Evolutionary conservation across 305 asterid species (phyloP).

Genomic region (Fraxinus angustifolia): DNA sequence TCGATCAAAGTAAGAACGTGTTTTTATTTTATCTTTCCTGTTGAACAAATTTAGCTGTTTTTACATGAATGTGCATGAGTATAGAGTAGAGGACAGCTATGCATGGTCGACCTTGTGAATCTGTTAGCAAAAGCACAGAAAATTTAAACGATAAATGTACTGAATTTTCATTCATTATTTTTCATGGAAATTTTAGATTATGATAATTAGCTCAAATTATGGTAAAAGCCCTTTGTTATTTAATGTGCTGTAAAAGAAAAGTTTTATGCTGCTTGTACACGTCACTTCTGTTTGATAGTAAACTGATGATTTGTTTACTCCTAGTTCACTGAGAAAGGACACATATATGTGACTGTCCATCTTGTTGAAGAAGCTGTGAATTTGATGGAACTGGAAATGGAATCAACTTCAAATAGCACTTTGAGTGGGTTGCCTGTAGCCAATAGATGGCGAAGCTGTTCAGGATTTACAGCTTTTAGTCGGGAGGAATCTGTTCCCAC

Average conservation of each 20-base stretch:
- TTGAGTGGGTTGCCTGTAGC: constrained; percentile 82
- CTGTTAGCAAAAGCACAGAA: not conserved
- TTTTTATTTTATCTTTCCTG: not conserved
- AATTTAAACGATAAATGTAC: not conserved
- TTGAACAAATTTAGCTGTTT: not conserved
- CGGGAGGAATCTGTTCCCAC: constrained; percentile 45
- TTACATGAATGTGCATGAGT: not conserved
- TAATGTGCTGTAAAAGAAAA: not conserved
- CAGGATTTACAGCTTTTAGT: constrained; percentile 43
- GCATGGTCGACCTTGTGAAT: not conserved
- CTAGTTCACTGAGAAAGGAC: constrained; percentile 96
- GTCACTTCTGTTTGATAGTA: not conserved
- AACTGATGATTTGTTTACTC: constrained; percentile 13
- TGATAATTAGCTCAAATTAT: not conserved
- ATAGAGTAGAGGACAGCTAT: not conserved
- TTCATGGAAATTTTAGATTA: not conserved
- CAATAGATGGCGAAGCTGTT: constrained; percentile 71
- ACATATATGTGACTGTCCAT: constrained; percentile 78
- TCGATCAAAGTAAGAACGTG: constrained; percentile 74
- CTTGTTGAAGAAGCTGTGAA: constrained; percentile 70
- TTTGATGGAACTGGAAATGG: constrained; percentile 34
- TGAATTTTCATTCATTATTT: not conserved
- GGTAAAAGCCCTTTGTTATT: not conserved
- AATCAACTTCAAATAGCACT: constrained; percentile 33
- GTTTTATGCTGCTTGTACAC: not conserved